These are phyloP conservation scores for Cutaneotrichosporon sp. DNA, from an alignment of 1,284 basidiomycete genomes.

Conservation along the genomic window DNA sequence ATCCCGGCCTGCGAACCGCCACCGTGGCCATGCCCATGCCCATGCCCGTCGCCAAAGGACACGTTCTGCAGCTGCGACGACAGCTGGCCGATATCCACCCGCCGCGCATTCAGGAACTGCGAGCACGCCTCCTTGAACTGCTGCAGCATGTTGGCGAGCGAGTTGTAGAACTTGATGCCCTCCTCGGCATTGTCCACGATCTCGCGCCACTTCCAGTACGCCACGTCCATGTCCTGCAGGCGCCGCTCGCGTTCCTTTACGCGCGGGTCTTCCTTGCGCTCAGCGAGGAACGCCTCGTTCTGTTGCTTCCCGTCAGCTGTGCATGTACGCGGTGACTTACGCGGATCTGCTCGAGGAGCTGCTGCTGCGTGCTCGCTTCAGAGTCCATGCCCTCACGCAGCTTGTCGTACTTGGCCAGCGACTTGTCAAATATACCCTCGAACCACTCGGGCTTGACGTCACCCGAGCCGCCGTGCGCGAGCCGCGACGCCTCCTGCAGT, in stretches of 20 bases:
- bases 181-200: slow-evolving; percentile 79
- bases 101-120: slow-evolving; percentile 64
- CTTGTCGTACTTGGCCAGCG: slow-evolving; percentile 73
- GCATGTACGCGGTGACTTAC: slow-evolving; percentile 48
- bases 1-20: too few relatives aligned
- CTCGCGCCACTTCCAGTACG: slow-evolving; percentile 84
- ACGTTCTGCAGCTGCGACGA: slow-evolving; percentile 23
- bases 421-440: slow-evolving; percentile 71
- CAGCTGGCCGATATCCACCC: slow-evolving; percentile 53
- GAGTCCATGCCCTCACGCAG: slow-evolving; percentile 62
- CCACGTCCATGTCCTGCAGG: slow-evolving; percentile 78
- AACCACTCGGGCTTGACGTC: slow-evolving; percentile 80
- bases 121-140: slow-evolving; percentile 71
- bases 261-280: slow-evolving; percentile 68
- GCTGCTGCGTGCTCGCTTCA: slow-evolving; percentile 59
- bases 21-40: not conserved
- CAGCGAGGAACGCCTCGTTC: slow-evolving; percentile 71
- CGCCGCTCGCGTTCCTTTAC: slow-evolving; percentile 78
- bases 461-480: slow-evolving; percentile 52
- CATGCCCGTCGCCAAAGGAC: slow-evolving; percentile 12
- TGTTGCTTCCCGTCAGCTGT: slow-evolving; percentile 54
- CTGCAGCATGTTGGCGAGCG: slow-evolving; percentile 62
- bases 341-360: slow-evolving; percentile 62
- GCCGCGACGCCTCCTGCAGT: slow-evolving; percentile 59
- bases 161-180: slow-evolving; percentile 86